Conservation (phyloP, 305 asterid species). For the Fraxinus sp. region DNA sequence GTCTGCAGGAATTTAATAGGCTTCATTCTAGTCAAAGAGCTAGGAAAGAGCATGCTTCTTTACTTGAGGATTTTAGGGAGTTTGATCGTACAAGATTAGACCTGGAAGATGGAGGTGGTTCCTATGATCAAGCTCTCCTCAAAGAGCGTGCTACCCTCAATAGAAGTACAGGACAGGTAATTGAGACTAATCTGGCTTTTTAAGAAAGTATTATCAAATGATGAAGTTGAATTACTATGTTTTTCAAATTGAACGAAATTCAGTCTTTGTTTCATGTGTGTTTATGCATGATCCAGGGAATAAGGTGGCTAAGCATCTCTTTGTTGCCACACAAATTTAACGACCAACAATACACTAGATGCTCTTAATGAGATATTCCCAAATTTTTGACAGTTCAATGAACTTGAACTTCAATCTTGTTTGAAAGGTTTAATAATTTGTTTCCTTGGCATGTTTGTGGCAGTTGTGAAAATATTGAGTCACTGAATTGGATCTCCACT, state of each 20-base stretch:
- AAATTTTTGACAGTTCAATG: neutral
- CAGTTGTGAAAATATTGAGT: neutral
- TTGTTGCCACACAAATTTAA: slow-evolving; percentile 2
- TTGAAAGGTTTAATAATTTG: neutral
- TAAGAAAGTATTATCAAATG: neutral
- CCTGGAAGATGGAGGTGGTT: slow-evolving; percentile 89
- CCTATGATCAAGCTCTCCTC: slow-evolving; percentile 80
- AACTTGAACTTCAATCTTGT: neutral
- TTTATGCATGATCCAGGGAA: slow-evolving; percentile 9
- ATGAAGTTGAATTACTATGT: neutral
- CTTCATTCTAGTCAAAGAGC: slow-evolving; percentile 87
- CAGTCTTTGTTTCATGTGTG: neutral
- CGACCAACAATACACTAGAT: slow-evolving; percentile 11
- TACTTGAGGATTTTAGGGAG: slow-evolving; percentile 97
- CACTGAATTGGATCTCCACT: neutral
- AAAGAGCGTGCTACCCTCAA: slow-evolving; percentile 82
- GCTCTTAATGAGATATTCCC: neutral
- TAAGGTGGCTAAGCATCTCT: slow-evolving; percentile 14
- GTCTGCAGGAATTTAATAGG: slow-evolving; percentile 74
- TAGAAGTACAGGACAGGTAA: slow-evolving; percentile 85
- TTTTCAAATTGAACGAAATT: neutral
- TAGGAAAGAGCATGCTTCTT: slow-evolving; percentile 91
- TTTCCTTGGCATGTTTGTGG: slow-evolving; percentile 5
- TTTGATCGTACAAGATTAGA: slow-evolving; percentile 89
- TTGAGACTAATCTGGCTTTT: slow-evolving; percentile 6